Evolutionary conservation across 2,329 filamentous ascomycete species (phyloP).

Genomic region (Aureobasidium sp.): DNA sequence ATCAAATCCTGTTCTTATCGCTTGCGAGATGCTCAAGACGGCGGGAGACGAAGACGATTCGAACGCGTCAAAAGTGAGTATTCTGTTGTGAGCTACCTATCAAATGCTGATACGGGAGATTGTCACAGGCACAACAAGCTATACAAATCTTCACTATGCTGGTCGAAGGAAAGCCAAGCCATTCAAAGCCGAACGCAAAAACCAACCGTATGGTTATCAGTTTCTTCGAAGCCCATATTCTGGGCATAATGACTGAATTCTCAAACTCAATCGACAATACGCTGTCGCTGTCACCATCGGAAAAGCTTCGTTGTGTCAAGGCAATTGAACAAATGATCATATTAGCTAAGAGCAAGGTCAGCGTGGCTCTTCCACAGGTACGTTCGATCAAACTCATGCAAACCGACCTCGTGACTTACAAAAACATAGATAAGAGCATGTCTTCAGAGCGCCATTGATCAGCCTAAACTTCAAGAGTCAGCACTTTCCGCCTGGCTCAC

Average conservation of each 20-base stretch:
- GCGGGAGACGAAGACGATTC: constrained; percentile 58
- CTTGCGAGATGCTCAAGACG: constrained; percentile 72
- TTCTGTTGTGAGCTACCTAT: constrained; percentile 12
- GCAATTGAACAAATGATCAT: constrained; percentile 84
- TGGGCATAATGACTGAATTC: constrained; percentile 78
- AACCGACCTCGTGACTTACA: constrained; percentile 19
- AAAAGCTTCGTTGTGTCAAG: constrained; percentile 68
- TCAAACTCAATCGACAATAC: constrained; percentile 67
- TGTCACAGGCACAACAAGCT: constrained; percentile 37
- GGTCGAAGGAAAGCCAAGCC: constrained; percentile 38
- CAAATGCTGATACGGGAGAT: background rate
- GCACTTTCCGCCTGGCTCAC: constrained; percentile 79
- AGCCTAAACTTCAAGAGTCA: constrained; percentile 62
- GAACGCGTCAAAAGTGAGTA: constrained; percentile 47
- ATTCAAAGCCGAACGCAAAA: constrained; percentile 36
- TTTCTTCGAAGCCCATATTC: constrained; percentile 74
- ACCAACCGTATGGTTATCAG: constrained; percentile 53
- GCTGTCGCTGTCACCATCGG: constrained; percentile 27
- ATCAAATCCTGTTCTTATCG: constrained; percentile 64
- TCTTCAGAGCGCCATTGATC: constrained; percentile 71
- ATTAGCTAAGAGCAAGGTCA: constrained; percentile 63
- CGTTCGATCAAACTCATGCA: constrained; percentile 19
- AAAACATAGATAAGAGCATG: constrained; percentile 71
- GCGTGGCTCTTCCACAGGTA: constrained; percentile 77
- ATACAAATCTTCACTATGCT: constrained; percentile 39